Conservation (phyloP, 306 rosid species). For the Cucumis cinereus region DNA sequence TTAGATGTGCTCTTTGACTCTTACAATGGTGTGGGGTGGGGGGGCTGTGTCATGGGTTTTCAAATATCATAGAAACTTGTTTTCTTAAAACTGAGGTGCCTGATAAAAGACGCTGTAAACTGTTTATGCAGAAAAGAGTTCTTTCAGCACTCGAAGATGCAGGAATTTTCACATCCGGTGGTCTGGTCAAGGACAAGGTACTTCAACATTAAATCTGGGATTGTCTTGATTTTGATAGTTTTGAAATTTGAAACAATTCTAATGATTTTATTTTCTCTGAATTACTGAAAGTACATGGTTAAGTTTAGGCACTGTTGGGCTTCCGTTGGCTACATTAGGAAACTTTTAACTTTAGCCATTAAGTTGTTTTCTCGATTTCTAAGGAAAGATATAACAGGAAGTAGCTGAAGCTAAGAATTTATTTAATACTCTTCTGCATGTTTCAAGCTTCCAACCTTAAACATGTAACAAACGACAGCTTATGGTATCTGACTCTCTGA, state of each 20-base stretch:
- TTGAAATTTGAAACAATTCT: not conserved
- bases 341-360: not conserved
- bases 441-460: not conserved
- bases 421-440: not conserved
- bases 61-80: not conserved
- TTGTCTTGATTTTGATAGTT: not conserved
- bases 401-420: not conserved
- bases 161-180: conserved; percentile 85
- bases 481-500: not conserved
- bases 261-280: not conserved
- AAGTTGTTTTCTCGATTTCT: not conserved
- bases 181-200: conserved; percentile 92
- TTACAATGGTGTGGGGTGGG: too few relatives aligned
- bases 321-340: not conserved
- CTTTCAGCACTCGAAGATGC: conserved; percentile 75
- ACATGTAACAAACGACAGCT: not conserved
- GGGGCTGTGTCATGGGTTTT: not conserved
- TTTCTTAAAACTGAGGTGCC: too few relatives aligned
- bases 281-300: not conserved
- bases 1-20: not conserved
- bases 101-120: not conserved
- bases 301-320: not conserved
- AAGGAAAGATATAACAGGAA: not conserved
- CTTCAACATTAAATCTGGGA: not conserved
- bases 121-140: conserved; percentile 66